These are phyloP conservation scores for Tulasnella sp. DNA, from an alignment of 768 basidiomycete species.

Conservation along the genomic window DNA sequence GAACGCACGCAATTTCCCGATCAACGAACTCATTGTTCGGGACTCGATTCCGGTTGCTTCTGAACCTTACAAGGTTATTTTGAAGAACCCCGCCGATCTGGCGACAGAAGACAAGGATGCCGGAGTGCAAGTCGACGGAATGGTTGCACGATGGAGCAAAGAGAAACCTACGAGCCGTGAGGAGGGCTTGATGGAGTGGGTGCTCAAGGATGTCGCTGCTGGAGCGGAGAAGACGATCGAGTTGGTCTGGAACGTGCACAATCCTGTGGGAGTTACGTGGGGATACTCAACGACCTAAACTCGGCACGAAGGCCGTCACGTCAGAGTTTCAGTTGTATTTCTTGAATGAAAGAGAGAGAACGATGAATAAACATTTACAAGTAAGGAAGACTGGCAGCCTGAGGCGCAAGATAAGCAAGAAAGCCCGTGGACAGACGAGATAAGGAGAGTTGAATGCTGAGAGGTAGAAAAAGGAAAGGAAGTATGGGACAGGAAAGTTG, in stretches of 20 bases:
- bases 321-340: neutral
- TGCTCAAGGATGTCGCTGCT: neutral
- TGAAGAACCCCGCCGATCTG: conserved; percentile 8
- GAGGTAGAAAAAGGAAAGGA: neutral
- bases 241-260: conserved; percentile 6
- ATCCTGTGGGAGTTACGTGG: conserved; percentile 11
- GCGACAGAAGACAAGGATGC: neutral
- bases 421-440: neutral
- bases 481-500: too few species aligned
- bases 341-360: neutral
- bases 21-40: conserved; percentile 23
- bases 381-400: neutral
- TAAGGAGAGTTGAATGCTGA: neutral
- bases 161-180: neutral
- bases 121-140: conserved; percentile 7
- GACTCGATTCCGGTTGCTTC: conserved; percentile 22
- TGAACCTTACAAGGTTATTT: conserved; percentile 13
- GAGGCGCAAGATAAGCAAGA: neutral
- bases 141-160: conserved; percentile 2
- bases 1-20: conserved; percentile 16
- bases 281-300: neutral
- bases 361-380: neutral
- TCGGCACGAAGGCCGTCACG: too few species aligned
- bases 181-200: conserved; percentile 13
- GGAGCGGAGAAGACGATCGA: conserved; percentile 7